Evolutionary conservation across 192 early-diverging fungal species (phyloP).

Genomic region (Backusella psychrophila): DNA sequence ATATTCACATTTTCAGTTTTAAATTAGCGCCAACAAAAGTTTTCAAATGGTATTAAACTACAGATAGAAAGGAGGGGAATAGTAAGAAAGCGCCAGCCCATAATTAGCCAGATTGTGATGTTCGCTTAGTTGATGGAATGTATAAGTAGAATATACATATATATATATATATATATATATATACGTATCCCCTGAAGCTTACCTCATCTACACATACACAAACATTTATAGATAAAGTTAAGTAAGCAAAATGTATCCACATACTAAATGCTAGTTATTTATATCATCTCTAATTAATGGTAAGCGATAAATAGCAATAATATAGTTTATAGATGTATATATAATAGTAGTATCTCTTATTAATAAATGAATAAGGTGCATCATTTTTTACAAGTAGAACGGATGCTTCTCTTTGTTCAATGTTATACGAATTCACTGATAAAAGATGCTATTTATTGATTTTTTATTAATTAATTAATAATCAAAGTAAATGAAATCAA

Average conservation of each 20-base stretch:
- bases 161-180: neutral
- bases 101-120: neutral
- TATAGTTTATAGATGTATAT: neutral
- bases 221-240: neutral
- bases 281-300: neutral
- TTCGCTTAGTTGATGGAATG: neutral
- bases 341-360: neutral
- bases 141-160: neutral
- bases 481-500: neutral
- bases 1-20: neutral
- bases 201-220: neutral
- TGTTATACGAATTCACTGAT: neutral
- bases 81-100: neutral
- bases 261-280: neutral
- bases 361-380: neutral
- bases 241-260: neutral
- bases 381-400: neutral
- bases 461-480: neutral
- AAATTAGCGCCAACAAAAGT: neutral
- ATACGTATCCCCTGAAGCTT: too few species aligned
- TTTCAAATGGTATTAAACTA: neutral
- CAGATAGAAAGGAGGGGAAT: neutral
- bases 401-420: neutral
- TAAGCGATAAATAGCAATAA: neutral
- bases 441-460: neutral